phyloP scores from a whole-genome alignment of 208 protist species.

The Vickermania ingenoplastis region DNA sequence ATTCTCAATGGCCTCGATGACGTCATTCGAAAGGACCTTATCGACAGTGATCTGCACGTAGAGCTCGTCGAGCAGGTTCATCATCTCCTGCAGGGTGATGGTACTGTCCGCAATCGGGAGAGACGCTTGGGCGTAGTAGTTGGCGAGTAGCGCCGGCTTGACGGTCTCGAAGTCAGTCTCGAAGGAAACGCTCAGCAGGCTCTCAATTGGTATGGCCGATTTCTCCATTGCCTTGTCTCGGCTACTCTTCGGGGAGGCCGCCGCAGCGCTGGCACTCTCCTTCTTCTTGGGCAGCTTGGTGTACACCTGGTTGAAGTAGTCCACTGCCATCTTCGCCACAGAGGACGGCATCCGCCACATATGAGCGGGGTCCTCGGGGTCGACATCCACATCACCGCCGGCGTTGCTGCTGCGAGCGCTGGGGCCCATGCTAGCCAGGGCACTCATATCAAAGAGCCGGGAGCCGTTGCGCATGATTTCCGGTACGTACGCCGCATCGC shows the following conservation, averaged over 20 bases:
- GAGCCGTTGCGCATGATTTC: conserved; percentile 57
- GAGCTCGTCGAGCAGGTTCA: conserved; percentile 77
- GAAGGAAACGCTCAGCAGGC: conserved; percentile 49
- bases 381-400: conserved; percentile 5
- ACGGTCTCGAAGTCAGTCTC: conserved; percentile 47
- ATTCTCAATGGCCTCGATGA: conserved; percentile 39
- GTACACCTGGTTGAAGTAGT: conserved; percentile 57
- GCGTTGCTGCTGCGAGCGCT: conserved; percentile 1
- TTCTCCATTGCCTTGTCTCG: conserved; percentile 58
- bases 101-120: conserved; percentile 65
- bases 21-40: conserved; percentile 21
- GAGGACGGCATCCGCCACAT: conserved; percentile 48
- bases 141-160: conserved; percentile 32
- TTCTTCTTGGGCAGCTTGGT: conserved; percentile 49
- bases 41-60: conserved; percentile 53
- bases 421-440: conserved; percentile 30
- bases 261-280: conserved; percentile 19
- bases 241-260: conserved; percentile 45
- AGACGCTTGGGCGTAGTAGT: conserved; percentile 50
- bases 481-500: conserved; percentile 61
- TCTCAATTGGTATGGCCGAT: conserved; percentile 32
- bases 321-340: conserved; percentile 34
- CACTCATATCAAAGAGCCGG: conserved; percentile 47
- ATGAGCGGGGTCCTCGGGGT: conserved; percentile 26
- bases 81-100: conserved; percentile 79